Evolutionary conservation across 2,329 filamentous ascomycete species (phyloP), one percentile per base, ranked within the genome.

Genomic region (Fusarium sororula): DNA sequence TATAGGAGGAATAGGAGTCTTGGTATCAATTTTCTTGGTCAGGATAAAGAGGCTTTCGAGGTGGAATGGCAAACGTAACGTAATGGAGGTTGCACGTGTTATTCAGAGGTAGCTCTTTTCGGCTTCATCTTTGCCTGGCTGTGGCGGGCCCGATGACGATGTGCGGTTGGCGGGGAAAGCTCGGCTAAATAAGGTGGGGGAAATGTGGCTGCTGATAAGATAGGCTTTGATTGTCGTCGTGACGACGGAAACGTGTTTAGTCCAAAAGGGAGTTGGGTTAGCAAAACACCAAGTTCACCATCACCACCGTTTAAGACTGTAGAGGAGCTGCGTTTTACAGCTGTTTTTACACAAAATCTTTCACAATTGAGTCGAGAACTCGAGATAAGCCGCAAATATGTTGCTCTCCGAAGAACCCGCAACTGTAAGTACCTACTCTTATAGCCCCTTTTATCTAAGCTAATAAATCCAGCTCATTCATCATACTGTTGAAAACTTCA

Each of bases 401-500:
- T 89, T 98, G 82, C 94, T 98, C 84, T 94, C 97, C 84, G 95
- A 98, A 85, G 94, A 96, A 82, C 96, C 95, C 75, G 93, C 93
- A 50, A 92, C 92, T 50, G 94, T 97, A 90, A 70, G 90, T 54
- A 51, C 38, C n/a, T 30, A 32, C 28, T 11, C 35, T 14, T 56
- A 17, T n/a, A n/a, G 20, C 22, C 24, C 62, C 38, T 37, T 45
- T 41, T 37, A 57, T 13, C 47, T 53, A 26, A 50, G 54, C 63
- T 75, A 57, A 78, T 63, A 54, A 41, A 15, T 28, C 53, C 30
- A 96, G 93, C 92, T 98, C 80, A 97, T 99, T 85, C 89, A 92
- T 81, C 93, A 97, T 85, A 98, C 95, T 47, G 93, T 97, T 79
- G 89, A 91, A 78, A 98, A 98, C 87, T 99, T 99, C 90, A 96